A percentile compares a stretch with the other conserved stretches of the same genome.
Evolutionary conservation across 768 basidiomycete genomes (phyloP).

Genomic region (Leucocoprinus birnbaumii): DNA sequence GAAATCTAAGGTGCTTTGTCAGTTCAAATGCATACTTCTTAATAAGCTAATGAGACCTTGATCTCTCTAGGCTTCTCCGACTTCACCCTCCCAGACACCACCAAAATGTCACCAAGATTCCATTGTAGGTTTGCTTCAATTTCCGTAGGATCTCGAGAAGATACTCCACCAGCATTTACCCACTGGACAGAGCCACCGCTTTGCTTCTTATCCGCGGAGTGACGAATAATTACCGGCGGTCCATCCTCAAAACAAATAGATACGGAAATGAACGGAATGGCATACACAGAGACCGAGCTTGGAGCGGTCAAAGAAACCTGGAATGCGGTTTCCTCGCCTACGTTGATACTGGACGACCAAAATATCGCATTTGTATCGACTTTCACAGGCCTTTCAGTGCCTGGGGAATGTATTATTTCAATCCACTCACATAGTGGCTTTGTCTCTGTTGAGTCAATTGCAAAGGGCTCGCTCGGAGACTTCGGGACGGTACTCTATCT

Average conservation of each 20-base stretch:
- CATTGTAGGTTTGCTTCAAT: slow-evolving; percentile 50
- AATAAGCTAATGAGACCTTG: slow-evolving; percentile 39
- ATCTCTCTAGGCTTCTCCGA: slow-evolving; percentile 48
- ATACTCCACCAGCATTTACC: slow-evolving; percentile 23
- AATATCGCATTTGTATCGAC: slow-evolving; percentile 70
- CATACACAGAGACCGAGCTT: slow-evolving; percentile 41
- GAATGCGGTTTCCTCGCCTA: slow-evolving; percentile 65
- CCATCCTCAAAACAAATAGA: slow-evolving; percentile 52
- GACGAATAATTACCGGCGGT: slow-evolving; percentile 48
- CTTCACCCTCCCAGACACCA: slow-evolving; percentile 60
- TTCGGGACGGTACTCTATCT: slow-evolving; percentile 72
- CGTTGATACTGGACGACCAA: slow-evolving; percentile 60
- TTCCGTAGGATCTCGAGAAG: background rate
- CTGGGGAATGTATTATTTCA: slow-evolving; percentile 8
- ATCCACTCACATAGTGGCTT: slow-evolving; percentile 54
- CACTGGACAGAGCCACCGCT: slow-evolving; percentile 28
- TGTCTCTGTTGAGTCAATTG: slow-evolving; percentile 62
- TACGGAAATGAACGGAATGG: slow-evolving; percentile 60
- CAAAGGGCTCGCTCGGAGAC: slow-evolving; percentile 48
- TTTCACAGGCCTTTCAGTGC: slow-evolving; percentile 25
- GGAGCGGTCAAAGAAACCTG: slow-evolving; percentile 68
- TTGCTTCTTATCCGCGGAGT: slow-evolving; percentile 24
- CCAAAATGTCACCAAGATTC: slow-evolving; percentile 46
- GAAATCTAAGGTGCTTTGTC: slow-evolving; percentile 32
- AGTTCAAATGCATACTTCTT: background rate